Base-by-base conservation (phyloP, 2,329 filamentous ascomycete species). In the Hypoxylon sp. region DNA sequence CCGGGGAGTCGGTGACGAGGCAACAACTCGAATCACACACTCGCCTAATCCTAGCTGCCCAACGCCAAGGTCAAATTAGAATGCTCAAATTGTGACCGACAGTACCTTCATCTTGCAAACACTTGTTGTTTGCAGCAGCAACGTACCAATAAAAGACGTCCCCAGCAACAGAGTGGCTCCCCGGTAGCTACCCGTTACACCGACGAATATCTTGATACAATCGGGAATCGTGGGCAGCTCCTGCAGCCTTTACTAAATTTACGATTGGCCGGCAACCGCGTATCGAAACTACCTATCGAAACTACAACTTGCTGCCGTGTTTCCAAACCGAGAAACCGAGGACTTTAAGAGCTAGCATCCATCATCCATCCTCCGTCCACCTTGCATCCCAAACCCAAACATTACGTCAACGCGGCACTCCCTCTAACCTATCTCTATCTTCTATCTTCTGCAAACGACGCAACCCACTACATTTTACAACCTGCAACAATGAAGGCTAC, bases 401-500 rank as follows among this genome's bases (percentile, higher is more conserved):
- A 46, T 26, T 46, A n/a, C 20, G 13, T 46, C 20, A 26, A 24
- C 13, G 11, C 19, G 7, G 15, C 20, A n/a, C 43, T 22, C 11
- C 43, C 5, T 13, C 43, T 10, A 2, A 10, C 13, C 43, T 10
- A 22, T n/a, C n/a, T n/a, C n/a, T n/a, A n/a, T n/a, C n/a, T n/a
- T n/a, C n/a, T n/a, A 13, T n/a, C 43, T 6, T 46, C 19, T n/a
- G 8, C n/a, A 19, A n/a, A n/a, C 20, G n/a, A 47, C 7, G 8
- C 22, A 28, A 47, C 15, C 26, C 1, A 28, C 24, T 26, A 26
- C 7, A 4, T 26, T 4, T 7, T 26, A 7, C 24, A 4, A 26
- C 24, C 30, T 13, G 22, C 20, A 17, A n/a, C 44, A 47, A 61
- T 61, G 58, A 61, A 61, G 41, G 4, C 24, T 30, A 26, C 58